A percentile compares a stretch with the other conserved stretches of the same genome.
Evolutionary conservation across 2,329 filamentous ascomycete genomes (phyloP).

Genomic region (Colletotrichum incanum): DNA sequence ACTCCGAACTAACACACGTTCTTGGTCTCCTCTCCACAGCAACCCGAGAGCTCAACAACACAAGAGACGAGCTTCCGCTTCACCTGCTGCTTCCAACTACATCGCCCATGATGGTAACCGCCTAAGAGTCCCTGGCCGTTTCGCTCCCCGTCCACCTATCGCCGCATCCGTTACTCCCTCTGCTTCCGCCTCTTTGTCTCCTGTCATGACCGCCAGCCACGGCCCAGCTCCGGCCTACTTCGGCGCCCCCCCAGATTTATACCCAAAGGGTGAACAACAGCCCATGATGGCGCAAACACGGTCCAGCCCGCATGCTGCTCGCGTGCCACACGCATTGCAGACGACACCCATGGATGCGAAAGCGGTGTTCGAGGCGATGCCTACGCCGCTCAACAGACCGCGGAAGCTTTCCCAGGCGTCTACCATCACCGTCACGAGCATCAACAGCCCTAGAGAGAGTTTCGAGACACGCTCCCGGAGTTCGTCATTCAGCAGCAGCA

Average conservation of each 20-base stretch:
- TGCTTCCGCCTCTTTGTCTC: constrained; percentile 12
- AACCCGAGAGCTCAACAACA: constrained; percentile 42
- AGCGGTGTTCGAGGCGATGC: constrained; percentile 43
- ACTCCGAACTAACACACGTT: constrained; percentile 20
- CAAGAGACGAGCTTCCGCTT: constrained; percentile 43
- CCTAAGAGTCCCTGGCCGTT: constrained; percentile 39
- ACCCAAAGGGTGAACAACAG: constrained; percentile 35
- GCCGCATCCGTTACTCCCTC: constrained; percentile 18
- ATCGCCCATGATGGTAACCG: constrained; percentile 38
- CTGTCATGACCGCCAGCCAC: constrained; percentile 38
- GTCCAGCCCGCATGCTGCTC: constrained; percentile 23
- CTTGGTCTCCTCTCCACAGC: constrained; percentile 32
- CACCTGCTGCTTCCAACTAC: constrained; percentile 38
- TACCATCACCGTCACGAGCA: constrained; percentile 46
- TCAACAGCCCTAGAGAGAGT: constrained; percentile 51
- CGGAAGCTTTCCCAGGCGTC: constrained; percentile 54
- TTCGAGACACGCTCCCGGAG: constrained; percentile 47
- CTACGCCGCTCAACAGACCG: constrained; percentile 53
- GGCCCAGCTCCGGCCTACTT: constrained; percentile 42
- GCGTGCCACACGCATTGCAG: constrained; percentile 46
- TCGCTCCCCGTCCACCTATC: constrained; percentile 24
- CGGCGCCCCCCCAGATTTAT: constrained; percentile 40
- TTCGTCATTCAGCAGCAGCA: constrained; percentile 55
- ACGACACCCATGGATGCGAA: constrained; percentile 46
- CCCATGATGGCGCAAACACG: constrained; percentile 26